Evolutionary conservation across 805 yeast species (phyloP), one percentile per base, ranked within the genome.

Genomic region (Candida coquimbonensis): DNA sequence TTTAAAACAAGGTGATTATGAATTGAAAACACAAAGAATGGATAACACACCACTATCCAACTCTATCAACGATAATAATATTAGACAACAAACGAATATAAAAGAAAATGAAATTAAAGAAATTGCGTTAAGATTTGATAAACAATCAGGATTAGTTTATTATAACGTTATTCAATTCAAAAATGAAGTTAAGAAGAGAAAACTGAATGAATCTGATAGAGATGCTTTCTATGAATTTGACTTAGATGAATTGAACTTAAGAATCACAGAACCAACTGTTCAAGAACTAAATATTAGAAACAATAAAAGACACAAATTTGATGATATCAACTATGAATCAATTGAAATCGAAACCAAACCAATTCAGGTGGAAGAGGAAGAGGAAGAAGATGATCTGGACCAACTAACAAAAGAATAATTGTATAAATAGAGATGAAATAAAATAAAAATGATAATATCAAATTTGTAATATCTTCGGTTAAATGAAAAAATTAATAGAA

Each of bases 131-230:
- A 75, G 80, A 38, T 78, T 87, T 53, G 70, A 72, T 46, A 60
- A 66, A 26, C 78, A 72, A 39, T 73, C 70, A 43, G 76, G 75
- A 40, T 71, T 77, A 9, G 95, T 88, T 4, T 77, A 74, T 55
- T 93, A 84, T 61, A 78, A 84, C 48, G 96, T 97, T 9, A 68
- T 91, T 16, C 69, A 76, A 13, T 88, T 90, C 33, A 80, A 83
- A 54, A 74, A 87, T 38, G 93, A 83, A 53, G 77, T 93, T 60
- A 88, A 86, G 68, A 83, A 91, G 61, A 81, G 95, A 62, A 80
- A 96, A 64, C 78, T 88, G 13, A 82, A 46, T 43, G 62, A 51
- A 17, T 44, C 70, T 44, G 66, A 79, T 52, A 75, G 75, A 52
- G 75, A 78, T 32, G 74, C 75, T 43, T 72, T 81, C 46, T 73